Conservation (phyloP, 2,329 filamentous ascomycete genomes). For the Fusarium fujikuroi region DNA sequence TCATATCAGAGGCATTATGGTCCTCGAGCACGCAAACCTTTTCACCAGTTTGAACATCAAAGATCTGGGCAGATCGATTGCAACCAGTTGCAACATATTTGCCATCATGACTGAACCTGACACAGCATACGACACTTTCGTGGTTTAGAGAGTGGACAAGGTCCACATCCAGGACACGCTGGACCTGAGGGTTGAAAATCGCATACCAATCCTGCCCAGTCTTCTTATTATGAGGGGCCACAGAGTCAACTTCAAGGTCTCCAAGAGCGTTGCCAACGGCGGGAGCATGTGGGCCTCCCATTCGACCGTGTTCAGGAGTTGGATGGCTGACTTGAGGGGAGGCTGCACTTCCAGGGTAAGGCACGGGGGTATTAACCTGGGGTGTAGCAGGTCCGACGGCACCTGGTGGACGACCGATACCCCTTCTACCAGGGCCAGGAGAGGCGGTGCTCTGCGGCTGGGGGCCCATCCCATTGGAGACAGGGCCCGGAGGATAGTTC, state of each 20-base stretch:
- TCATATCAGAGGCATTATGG: conserved; percentile 79
- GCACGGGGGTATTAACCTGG: conserved; percentile 87
- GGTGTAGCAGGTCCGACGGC: conserved; percentile 81
- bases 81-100: conserved; percentile 97
- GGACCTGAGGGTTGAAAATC: conserved; percentile 93
- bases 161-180: conserved; percentile 90
- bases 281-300: conserved; percentile 61
- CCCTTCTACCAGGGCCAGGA: conserved; percentile 82
- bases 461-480: conserved; percentile 77
- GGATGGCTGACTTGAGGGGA: conserved; percentile 91
- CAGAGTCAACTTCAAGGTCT: conserved; percentile 86
- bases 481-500: conserved; percentile 69
- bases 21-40: conserved; percentile 93
- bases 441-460: conserved; percentile 89
- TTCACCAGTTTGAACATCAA: conserved; percentile 87
- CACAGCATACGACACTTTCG: conserved; percentile 97
- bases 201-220: conserved; percentile 94
- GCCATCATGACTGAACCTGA: conserved; percentile 94
- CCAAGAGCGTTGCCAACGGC: conserved; percentile 74
- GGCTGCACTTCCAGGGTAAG: conserved; percentile 83
- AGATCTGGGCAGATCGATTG: conserved; percentile 99
- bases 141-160: conserved; percentile 92
- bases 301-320: conserved; percentile 72
- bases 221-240: conserved; percentile 89
- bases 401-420: conserved; percentile 72